Evolutionary conservation across 1,284 basidiomycete species (phyloP).

Genomic region (Singerocomus inundabilis): DNA sequence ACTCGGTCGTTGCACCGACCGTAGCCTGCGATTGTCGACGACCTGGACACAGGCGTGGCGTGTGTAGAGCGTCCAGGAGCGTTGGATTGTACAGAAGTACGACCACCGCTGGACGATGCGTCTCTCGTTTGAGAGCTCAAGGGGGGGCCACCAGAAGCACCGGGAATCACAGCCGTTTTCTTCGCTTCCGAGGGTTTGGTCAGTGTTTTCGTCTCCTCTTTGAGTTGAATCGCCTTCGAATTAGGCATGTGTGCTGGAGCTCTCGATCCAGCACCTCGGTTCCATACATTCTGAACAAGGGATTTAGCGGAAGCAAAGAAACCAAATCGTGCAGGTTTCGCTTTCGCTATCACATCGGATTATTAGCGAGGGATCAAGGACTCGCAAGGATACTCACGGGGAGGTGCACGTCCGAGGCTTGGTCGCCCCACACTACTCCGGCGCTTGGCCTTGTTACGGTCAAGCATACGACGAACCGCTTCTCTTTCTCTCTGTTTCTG

Average conservation of each 20-base stretch:
- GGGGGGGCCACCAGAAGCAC: conserved; percentile 23
- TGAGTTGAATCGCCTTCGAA: conserved; percentile 15
- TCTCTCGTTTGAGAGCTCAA: conserved; percentile 17
- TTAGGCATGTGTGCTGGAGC: conserved; percentile 9
- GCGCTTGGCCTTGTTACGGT: conserved; percentile 59
- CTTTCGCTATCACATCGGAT: conserved; percentile 34
- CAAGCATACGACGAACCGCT: conserved; percentile 58
- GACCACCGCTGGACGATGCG: conserved; percentile 17
- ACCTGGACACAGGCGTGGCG: conserved; percentile 4
- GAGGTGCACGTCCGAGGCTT: conserved; percentile 40
- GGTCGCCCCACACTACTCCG: conserved; percentile 59
- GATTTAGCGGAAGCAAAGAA: conserved; percentile 59
- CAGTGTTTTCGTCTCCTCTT: conserved; percentile 11
- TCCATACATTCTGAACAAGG: conserved; percentile 56
- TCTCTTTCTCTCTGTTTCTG: conserved; percentile 51
- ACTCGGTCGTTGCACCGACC: conserved; percentile 21
- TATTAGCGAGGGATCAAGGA: conserved; percentile 6
- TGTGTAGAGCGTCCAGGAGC: conserved; percentile 16
- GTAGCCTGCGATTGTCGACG: conserved; percentile 24
- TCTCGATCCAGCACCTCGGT: conserved; percentile 38
- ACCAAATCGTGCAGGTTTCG: conserved; percentile 48
- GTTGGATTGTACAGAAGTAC: conserved; percentile 1
- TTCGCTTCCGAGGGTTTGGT: conserved; percentile 16
- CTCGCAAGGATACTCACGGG: conserved; percentile 34
- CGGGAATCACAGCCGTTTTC: conserved; percentile 17